Evolutionary conservation across 140 eudicot species (phyloP), one percentile per base, ranked within the genome.

Genomic region (Stevia rebaudiana): DNA sequence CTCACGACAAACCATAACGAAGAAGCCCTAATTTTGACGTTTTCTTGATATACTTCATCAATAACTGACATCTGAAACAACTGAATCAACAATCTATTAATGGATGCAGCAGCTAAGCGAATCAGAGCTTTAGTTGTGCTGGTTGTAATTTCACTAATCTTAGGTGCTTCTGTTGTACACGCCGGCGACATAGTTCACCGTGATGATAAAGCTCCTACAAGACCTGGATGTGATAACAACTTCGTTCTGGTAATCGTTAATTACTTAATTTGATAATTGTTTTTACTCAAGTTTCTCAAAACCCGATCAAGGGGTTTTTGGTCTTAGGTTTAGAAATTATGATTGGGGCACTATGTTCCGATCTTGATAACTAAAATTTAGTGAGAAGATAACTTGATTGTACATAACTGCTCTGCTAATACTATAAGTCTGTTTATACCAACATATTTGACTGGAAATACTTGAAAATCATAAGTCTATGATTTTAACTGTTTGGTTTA

Each of bases 151-250:
- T 47, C 68, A 7, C 44, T 75, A n/a, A 21, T 82, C 36, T 80
- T 74, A 37, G 8, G 73, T 35, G 59, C 46, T 28, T 71, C 76
- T 21, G 61, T 52, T 15, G 94, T 80, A 36, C 65, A 21, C 71
- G 95, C 83, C 44, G 95, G 98, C 11, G 98, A 91, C 55, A 91
- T 91, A 50, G 98, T 91, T 71, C 98, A 91, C 59, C 91, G 80
- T 39, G 98, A 91, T 65, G 87, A 87, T 71, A 48, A 65, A 8
- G 90, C 98, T 22, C 98, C 98, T 2, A 84, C 64, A 50, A 76
- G 73, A 46, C 95, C 98, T 77, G 96, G 98, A 3, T 91, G 98
- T 70, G 86, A 82, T 35, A 87, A 91, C 79, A 81, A 84, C 46
- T 91, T 90, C 47, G 95, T 90, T 49, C 78, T 90, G 90, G 97